Conservation (phyloP, 805 yeast species). For the Pichia sporocuriosa region DNA sequence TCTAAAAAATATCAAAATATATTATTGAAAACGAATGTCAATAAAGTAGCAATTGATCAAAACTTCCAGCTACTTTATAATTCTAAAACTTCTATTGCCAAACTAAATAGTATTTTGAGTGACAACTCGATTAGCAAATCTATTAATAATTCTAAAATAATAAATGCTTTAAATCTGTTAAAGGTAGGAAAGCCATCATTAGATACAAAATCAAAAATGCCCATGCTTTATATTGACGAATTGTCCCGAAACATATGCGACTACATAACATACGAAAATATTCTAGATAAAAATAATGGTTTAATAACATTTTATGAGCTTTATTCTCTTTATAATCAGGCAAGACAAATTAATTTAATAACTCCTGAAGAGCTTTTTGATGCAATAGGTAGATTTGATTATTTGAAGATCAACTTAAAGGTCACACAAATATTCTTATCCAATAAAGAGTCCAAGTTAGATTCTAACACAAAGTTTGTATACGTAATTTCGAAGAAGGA, state of each 20-base stretch:
- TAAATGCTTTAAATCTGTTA: constrained; percentile 17
- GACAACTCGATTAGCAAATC: constrained; percentile 24
- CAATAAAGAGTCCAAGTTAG: no score
- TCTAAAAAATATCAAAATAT: constrained; percentile 37
- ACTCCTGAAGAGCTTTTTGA: constrained; percentile 61
- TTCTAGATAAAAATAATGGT: constrained; percentile 49
- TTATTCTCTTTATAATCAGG: constrained; percentile 56
- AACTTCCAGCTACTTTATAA: constrained; percentile 23
- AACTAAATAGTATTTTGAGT: constrained; percentile 24
- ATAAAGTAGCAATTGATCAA: constrained; percentile 17
- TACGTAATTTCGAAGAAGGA: constrained; percentile 25
- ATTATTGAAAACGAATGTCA: constrained; percentile 13
- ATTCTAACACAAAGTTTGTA: constrained; percentile 10
- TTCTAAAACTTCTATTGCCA: constrained; percentile 25
- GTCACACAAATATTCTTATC: constrained; percentile 44
- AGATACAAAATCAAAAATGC: constrained; percentile 13
- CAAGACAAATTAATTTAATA: constrained; percentile 59
- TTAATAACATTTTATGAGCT: constrained; percentile 56
- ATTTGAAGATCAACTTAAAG: constrained; percentile 11
- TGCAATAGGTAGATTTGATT: constrained; percentile 35
- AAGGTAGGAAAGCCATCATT: constrained; percentile 10
- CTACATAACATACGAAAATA: constrained; percentile 41
- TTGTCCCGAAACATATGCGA: constrained; percentile 76
- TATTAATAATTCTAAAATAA: constrained; percentile 17
- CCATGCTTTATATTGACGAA: constrained; percentile 42